Percentiles rank a stretch among this genome's conserved stretches.
Conservation (phyloP, 768 basidiomycete genomes). For the Strobilomyces echinocephalus region DNA sequence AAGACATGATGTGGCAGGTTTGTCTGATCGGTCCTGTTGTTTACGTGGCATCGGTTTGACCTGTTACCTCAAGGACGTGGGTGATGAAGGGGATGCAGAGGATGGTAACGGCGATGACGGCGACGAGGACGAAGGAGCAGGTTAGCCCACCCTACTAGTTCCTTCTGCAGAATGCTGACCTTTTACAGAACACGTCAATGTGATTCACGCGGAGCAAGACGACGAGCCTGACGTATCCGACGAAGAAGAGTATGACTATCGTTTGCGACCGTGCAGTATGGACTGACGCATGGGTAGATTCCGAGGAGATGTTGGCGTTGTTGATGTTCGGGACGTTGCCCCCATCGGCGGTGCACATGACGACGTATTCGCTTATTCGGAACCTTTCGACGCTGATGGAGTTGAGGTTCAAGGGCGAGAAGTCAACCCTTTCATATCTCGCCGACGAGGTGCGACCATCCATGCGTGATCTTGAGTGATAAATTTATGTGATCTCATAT, state of each 20-base stretch:
- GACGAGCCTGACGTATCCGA: slow-evolving; percentile 62
- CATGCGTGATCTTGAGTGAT: not conserved
- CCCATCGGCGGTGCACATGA: slow-evolving; percentile 34
- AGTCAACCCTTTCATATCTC: slow-evolving; percentile 40
- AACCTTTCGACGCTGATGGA: slow-evolving; percentile 45
- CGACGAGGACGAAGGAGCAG: slow-evolving; percentile 30
- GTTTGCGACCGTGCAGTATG: not conserved
- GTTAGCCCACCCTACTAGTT: slow-evolving; percentile 3
- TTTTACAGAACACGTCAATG: slow-evolving; percentile 44
- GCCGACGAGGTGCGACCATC: slow-evolving; percentile 44
- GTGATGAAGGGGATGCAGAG: slow-evolving; percentile 46
- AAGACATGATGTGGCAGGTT: slow-evolving; percentile 58
- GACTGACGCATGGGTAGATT: slow-evolving; percentile 32
- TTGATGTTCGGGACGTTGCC: slow-evolving; percentile 32
- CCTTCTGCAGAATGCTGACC: slow-evolving; percentile 7
- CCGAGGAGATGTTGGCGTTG: slow-evolving; percentile 36
- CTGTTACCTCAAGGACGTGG: slow-evolving; percentile 43
- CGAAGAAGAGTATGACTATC: slow-evolving; percentile 53
- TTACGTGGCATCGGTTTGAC: slow-evolving; percentile 10
- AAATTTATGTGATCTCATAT: slow-evolving; percentile 1
- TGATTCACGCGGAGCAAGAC: slow-evolving; percentile 59
- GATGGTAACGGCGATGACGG: slow-evolving; percentile 64
- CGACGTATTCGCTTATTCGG: slow-evolving; percentile 52
- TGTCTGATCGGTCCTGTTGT: slow-evolving; percentile 11
- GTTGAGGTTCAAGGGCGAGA: slow-evolving; percentile 41